Conservation (phyloP, 306 rosid genomes). For the Acacia acuminata region DNA sequence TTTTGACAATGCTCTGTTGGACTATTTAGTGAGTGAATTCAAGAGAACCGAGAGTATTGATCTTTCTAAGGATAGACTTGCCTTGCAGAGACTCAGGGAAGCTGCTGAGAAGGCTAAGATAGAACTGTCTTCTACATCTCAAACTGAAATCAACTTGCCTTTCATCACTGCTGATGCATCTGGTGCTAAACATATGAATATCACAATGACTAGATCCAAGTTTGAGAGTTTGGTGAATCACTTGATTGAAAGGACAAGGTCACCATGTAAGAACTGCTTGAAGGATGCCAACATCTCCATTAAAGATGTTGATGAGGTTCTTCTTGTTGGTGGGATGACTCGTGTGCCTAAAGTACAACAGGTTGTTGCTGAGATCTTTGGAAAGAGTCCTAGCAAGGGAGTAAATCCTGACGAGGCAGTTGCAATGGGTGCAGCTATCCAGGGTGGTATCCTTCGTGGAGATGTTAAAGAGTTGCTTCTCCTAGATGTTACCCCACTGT, state of each 20-base stretch:
- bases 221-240: constrained; percentile 2
- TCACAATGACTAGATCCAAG: neutral
- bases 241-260: neutral
- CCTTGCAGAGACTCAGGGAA: constrained; percentile 1
- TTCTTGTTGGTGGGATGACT: neutral
- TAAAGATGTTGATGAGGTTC: constrained; percentile 1
- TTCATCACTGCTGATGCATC: neutral
- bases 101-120: constrained; percentile 11
- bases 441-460: neutral
- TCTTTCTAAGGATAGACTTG: constrained; percentile 1
- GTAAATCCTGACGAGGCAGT: constrained; percentile 9
- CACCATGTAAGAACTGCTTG: neutral
- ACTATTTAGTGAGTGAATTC: neutral
- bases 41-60: constrained; percentile 2
- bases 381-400: neutral
- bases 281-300: constrained; percentile 7
- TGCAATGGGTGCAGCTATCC: constrained; percentile 8
- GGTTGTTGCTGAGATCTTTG: neutral
- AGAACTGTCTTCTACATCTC: neutral
- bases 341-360: neutral
- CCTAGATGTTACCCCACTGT: neutral
- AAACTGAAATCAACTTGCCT: constrained; percentile 1
- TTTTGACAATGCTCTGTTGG: neutral
- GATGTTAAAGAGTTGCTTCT: neutral
- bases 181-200: neutral